Evolutionary conservation across 768 basidiomycete genomes (phyloP).

Genomic region (Stropharia rugosoannulata): DNA sequence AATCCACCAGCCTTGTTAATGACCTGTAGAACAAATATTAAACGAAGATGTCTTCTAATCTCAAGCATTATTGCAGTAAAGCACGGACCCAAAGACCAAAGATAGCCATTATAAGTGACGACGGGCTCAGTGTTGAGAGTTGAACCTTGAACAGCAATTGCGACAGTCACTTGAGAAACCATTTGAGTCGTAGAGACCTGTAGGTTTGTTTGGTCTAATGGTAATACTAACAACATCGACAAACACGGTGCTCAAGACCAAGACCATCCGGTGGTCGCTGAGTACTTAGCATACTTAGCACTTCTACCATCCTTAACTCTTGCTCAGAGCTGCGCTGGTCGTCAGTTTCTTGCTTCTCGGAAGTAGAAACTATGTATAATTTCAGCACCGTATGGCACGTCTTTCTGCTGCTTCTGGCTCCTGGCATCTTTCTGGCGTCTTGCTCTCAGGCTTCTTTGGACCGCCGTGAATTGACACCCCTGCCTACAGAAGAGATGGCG

Average conservation of each 20-base stretch:
- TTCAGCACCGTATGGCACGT: not conserved
- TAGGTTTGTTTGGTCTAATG: no score
- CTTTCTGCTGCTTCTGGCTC: conserved; percentile 8
- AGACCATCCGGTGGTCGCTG: not conserved
- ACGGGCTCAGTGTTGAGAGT: not conserved
- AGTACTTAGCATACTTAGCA: not conserved
- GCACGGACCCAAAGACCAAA: conserved; percentile 76
- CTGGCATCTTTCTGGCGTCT: conserved; percentile 23
- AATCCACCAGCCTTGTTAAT: conserved; percentile 99
- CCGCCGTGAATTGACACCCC: conserved; percentile 36
- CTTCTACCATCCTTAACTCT: not conserved
- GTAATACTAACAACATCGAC: no score
- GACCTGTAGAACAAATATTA: conserved; percentile 47
- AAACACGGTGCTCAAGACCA: no score
- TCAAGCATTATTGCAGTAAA: not conserved
- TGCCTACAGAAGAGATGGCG: conserved; percentile 52
- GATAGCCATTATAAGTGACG: conserved; percentile 55
- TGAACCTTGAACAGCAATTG: no score
- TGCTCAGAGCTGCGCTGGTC: not conserved
- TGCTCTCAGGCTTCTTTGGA: conserved; percentile 39
- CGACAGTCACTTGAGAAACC: no score
- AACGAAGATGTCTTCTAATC: conserved; percentile 1
- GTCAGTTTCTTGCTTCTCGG: not conserved
- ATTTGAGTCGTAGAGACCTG: no score
- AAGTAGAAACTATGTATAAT: not conserved